These are phyloP conservation scores for Suillus tomentosus DNA, from an alignment of 768 basidiomycete genomes.

Conservation along the genomic window DNA sequence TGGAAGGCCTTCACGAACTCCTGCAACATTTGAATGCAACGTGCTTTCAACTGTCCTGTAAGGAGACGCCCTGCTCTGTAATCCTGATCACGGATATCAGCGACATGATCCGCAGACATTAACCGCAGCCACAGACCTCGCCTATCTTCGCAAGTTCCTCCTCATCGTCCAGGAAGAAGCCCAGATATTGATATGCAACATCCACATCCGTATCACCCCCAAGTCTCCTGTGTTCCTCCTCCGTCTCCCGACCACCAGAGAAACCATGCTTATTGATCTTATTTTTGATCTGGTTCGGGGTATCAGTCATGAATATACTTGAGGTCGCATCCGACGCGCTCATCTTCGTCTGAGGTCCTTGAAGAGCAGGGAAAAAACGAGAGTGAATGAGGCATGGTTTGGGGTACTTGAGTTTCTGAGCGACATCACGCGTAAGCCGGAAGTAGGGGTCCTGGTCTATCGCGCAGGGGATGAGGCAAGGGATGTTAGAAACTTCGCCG, in stretches of 20 bases:
- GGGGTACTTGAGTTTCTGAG: slow-evolving; percentile 90
- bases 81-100: slow-evolving; percentile 53
- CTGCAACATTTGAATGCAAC: slow-evolving; percentile 82
- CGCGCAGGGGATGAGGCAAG: slow-evolving; percentile 95
- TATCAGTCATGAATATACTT: slow-evolving; percentile 96
- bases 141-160: slow-evolving; percentile 78
- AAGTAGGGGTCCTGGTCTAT: slow-evolving; percentile 99
- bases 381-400: slow-evolving; percentile 93
- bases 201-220: slow-evolving; percentile 96
- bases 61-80: slow-evolving; percentile 87
- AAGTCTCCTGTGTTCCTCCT: slow-evolving; percentile 85
- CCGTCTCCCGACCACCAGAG: slow-evolving; percentile 93
- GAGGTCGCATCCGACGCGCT: slow-evolving; percentile 93
- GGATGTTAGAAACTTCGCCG: slow-evolving; percentile 77
- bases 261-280: slow-evolving; percentile 97
- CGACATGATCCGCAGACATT: background rate
- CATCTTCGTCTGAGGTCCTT: slow-evolving; percentile 99
- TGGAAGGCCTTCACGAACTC: slow-evolving; percentile 86
- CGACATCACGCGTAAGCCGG: slow-evolving; percentile 95
- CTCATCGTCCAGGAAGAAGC: slow-evolving; percentile 95
- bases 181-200: slow-evolving; percentile 91
- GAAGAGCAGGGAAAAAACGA: slow-evolving; percentile 97
- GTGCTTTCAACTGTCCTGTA: slow-evolving; percentile 89
- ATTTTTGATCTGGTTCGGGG: slow-evolving; percentile 90
- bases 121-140: slow-evolving; percentile 50